Evolutionary conservation across 176 grass and related monocot genomes (phyloP).

Genomic region (Oryza officinalis): DNA sequence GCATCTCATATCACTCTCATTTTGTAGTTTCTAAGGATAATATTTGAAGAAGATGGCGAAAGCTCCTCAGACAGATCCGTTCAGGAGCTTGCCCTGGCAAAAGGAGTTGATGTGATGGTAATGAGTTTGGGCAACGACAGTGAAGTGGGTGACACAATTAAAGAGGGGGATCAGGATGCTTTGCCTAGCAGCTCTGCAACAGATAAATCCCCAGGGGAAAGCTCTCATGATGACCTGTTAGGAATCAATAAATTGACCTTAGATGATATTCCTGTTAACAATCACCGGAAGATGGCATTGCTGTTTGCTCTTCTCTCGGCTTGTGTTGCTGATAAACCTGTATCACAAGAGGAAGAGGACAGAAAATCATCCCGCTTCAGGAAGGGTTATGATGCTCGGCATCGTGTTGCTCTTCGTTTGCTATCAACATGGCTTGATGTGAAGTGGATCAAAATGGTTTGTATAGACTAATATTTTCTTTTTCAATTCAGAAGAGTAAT

Average conservation of each 20-base stretch:
- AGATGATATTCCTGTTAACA: conserved; percentile 49
- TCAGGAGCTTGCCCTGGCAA: conserved; percentile 66
- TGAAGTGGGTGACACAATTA: not conserved
- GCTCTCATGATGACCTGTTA: conserved; percentile 32
- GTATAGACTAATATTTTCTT: conserved; percentile 27
- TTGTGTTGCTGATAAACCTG: conserved; percentile 74
- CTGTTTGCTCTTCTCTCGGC: conserved; percentile 76
- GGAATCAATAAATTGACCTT: conserved; percentile 46
- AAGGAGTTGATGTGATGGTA: conserved; percentile 77
- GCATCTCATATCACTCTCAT: not conserved
- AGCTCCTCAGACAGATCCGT: conserved; percentile 52
- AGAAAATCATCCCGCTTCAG: conserved; percentile 65
- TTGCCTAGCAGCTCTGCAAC: not conserved
- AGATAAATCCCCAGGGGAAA: conserved; percentile 16
- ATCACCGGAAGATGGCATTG: conserved; percentile 63
- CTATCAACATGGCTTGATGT: conserved; percentile 84
- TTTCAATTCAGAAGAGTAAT: not conserved
- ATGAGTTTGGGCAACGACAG: conserved; percentile 55
- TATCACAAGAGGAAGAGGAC: conserved; percentile 59
- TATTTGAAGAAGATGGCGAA: conserved; percentile 66
- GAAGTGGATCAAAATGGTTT: conserved; percentile 91
- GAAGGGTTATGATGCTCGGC: conserved; percentile 91
- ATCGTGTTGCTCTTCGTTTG: conserved; percentile 78
- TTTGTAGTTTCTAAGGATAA: conserved; percentile 73
- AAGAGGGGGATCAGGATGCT: conserved; percentile 9